Evolutionary conservation across 139 green algal genomes (phyloP), one percentile per base, ranked within the genome.

Genomic region (Chlorella sp.): DNA sequence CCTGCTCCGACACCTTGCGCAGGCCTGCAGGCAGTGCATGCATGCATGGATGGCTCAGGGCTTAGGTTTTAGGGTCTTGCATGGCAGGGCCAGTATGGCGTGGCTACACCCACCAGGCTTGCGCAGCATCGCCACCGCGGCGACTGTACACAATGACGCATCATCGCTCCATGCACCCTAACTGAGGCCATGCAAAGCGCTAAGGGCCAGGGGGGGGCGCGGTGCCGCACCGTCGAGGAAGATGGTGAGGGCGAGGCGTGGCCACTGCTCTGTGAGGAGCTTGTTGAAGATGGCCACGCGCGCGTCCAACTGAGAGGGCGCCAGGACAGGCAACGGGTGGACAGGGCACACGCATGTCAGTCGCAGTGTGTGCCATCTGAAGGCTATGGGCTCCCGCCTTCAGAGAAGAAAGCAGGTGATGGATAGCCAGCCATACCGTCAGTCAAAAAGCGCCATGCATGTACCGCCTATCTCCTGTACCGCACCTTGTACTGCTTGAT

Each of bases 231-330:
- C 79, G 6, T 81, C 79, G 30, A 85, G 69, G 68, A 75, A 81
- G 29, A 75, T 42, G 14, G 34, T 29, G n/a, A 81, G 70, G 51
- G 72, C 62, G 26, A 65, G 36, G 49, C 51, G 72, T 4, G 69
- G 63, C 71, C 65, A 63, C 61, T 72, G 73, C 72, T 85, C 79
- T 50, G 61, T 72, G 3, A 85, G 71, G 68, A 85, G 80, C 20
- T 64, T 34, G 31, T 81, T 30, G 75, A 85, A 85, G 61, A 76
- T 74, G 6, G 42, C 51, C 42, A 85, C 59, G 17, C 79, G 71
- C 6, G 75, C 65, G 70, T 83, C 73, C 1, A 3, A 30, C 42
- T 34, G 55, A n/a, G n/a, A n/a, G n/a, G n/a, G n/a, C n/a, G n/a
- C n/a, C n/a, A n/a, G n/a, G n/a, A n/a, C n/a, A n/a, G n/a, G 55